These are phyloP conservation scores for Daldinia sp. DNA, from an alignment of 2,329 filamentous ascomycete species.

Conservation along the genomic window DNA sequence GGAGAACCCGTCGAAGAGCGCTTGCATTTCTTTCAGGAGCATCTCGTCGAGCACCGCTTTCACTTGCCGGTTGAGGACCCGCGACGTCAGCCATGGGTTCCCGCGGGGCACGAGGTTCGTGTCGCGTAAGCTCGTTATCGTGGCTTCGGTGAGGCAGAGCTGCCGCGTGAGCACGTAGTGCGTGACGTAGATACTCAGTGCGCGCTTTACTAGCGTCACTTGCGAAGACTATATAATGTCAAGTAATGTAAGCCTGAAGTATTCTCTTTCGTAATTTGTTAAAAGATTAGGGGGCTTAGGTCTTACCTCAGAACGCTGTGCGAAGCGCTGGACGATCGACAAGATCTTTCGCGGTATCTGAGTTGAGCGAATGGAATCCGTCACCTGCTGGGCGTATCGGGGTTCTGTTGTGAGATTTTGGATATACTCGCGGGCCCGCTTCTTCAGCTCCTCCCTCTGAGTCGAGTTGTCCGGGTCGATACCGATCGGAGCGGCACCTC, in stretches of 20 bases:
- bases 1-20: constrained; percentile 65
- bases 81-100: constrained; percentile 61
- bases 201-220: constrained; percentile 64
- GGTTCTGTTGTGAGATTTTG: constrained; percentile 63
- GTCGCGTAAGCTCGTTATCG: constrained; percentile 57
- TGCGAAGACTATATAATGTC: constrained; percentile 41
- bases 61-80: constrained; percentile 67
- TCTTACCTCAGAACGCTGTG: constrained; percentile 59
- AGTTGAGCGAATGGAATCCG: constrained; percentile 60
- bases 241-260: not conserved
- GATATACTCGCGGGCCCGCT: constrained; percentile 62
- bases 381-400: constrained; percentile 63
- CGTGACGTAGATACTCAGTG: constrained; percentile 67
- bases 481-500: constrained; percentile 63
- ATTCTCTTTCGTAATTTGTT: no score
- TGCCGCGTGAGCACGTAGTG: constrained; percentile 69
- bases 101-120: constrained; percentile 60
- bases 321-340: constrained; percentile 62
- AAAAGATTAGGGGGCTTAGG: no score
- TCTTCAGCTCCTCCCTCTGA: constrained; percentile 61
- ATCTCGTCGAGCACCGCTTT: constrained; percentile 69
- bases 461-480: constrained; percentile 59
- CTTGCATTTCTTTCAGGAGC: constrained; percentile 63
- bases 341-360: constrained; percentile 61
- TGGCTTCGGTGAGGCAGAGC: constrained; percentile 62